Conservation (phyloP, 306 rosid species). For the Vigna reflexopilosa region DNA sequence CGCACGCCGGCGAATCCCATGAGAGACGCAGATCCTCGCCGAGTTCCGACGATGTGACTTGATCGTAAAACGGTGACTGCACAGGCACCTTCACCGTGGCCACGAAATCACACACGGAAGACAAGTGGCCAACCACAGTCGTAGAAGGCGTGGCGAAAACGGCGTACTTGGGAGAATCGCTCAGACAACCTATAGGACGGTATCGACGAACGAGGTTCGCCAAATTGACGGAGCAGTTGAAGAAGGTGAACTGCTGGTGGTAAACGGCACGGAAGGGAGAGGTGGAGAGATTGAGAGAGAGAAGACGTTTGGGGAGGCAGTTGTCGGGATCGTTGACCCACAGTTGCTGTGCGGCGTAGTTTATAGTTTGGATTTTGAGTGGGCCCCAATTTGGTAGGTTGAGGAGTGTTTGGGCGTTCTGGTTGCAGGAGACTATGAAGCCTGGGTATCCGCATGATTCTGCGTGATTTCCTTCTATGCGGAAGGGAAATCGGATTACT, state of each 20-base stretch:
- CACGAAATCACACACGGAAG: conserved; percentile 45
- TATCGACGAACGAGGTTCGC: conserved; percentile 41
- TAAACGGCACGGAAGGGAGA: conserved; percentile 60
- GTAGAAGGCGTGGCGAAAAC: conserved; percentile 66
- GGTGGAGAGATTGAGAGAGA: conserved; percentile 57
- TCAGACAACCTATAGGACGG: conserved; percentile 64
- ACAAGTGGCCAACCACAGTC: conserved; percentile 33
- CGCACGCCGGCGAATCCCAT: conserved; percentile 73
- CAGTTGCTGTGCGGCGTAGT: conserved; percentile 65
- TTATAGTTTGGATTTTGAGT: conserved; percentile 58
- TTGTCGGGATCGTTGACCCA: conserved; percentile 71
- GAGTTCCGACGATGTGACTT: conserved; percentile 50
- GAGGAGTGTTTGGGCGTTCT: conserved; percentile 51
- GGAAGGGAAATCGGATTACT: conserved; percentile 67
- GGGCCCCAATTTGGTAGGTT: conserved; percentile 57
- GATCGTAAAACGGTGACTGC: conserved; percentile 47
- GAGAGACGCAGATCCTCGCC: conserved; percentile 50
- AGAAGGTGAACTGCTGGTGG: conserved; percentile 58
- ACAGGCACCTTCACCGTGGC: conserved; percentile 57
- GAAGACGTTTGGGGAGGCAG: conserved; percentile 68
- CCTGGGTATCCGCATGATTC: conserved; percentile 67
- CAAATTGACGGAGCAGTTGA: conserved; percentile 64
- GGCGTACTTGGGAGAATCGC: conserved; percentile 39
- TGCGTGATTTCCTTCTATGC: conserved; percentile 43
- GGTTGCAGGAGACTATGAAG: conserved; percentile 57